A percentile compares a stretch with the other conserved stretches of the same genome.
Conservation (phyloP, 2,329 filamentous ascomycete genomes). For the Ascomycota sp. region DNA sequence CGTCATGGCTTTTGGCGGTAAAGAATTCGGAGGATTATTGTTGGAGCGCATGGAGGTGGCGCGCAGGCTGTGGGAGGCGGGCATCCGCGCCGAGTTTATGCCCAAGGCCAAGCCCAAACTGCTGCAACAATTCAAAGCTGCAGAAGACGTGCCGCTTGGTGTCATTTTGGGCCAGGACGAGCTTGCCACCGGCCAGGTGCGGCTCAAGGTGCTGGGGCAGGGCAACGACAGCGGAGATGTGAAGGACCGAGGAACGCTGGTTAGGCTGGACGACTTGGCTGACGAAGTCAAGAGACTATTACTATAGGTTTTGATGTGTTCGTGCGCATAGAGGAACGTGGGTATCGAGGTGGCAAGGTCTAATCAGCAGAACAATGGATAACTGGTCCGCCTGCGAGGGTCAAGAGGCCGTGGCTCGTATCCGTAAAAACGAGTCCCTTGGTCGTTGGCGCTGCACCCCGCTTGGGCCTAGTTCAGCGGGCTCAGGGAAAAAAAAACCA, state of each 20-base stretch:
- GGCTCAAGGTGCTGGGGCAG: conserved; percentile 61
- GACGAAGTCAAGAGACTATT: conserved; percentile 32
- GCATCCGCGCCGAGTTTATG: conserved; percentile 64
- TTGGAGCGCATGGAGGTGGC: conserved; percentile 70
- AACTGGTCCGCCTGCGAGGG: too few species aligned
- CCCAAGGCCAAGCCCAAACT: conserved; percentile 86
- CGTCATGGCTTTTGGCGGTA: conserved; percentile 87
- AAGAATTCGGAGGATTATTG: conserved; percentile 61
- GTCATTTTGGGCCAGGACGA: conserved; percentile 87
- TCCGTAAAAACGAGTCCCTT: too few species aligned
- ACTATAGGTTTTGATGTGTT: too few species aligned
- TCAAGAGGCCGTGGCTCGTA: too few species aligned
- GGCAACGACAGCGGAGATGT: conserved; percentile 70
- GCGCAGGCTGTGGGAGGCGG: conserved; percentile 61
- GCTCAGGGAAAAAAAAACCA: too few species aligned
- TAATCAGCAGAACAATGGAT: too few species aligned
- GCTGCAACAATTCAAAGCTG: conserved; percentile 75
- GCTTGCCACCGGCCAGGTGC: conserved; percentile 61
- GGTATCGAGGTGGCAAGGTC: too few species aligned
- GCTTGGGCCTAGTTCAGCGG: too few species aligned
- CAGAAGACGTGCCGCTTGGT: conserved; percentile 71
- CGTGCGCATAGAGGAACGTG: too few species aligned
- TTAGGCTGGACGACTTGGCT: conserved; percentile 43
- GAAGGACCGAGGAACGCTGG: conserved; percentile 59
- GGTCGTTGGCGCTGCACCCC: too few species aligned